phyloP scores from a whole-genome alignment of 768 basidiomycete species.

The Dictyophora rubrovolvata region DNA sequence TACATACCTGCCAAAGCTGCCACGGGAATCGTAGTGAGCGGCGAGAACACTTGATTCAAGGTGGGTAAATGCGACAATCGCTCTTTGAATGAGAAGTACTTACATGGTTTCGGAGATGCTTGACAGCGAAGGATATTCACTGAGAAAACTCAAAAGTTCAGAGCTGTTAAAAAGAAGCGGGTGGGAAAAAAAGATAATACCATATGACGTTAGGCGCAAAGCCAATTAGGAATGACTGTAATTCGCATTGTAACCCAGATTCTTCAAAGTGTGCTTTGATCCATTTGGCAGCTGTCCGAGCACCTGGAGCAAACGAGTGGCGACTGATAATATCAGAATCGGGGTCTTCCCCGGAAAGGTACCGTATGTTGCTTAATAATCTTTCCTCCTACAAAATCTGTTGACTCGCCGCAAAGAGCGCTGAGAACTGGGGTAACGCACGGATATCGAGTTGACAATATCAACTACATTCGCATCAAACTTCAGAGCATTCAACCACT shows the following conservation, averaged over 20 bases:
- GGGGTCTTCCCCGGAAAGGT: conserved; percentile 78
- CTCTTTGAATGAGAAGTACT: background rate
- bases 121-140: background rate
- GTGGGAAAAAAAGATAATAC: conserved; percentile 28
- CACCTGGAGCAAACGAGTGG: conserved; percentile 72
- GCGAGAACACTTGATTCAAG: conserved; percentile 63
- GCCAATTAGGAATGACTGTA: conserved; percentile 54
- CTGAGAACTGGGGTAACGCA: conserved; percentile 21
- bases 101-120: background rate
- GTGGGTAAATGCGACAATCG: conserved; percentile 44
- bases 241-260: conserved; percentile 63
- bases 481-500: conserved; percentile 46
- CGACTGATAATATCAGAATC: conserved; percentile 62
- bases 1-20: conserved; percentile 69
- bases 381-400: conserved; percentile 17
- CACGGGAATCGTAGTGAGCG: conserved; percentile 87
- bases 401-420: background rate
- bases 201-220: conserved; percentile 87
- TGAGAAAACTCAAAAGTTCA: background rate
- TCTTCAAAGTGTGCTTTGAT: conserved; percentile 63
- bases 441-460: conserved; percentile 58
- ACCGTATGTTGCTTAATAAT: conserved; percentile 64
- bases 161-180: background rate
- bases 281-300: conserved; percentile 59
- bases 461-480: conserved; percentile 63